These are phyloP conservation scores for Helicocarpus griseus DNA, from an alignment of 2,329 filamentous ascomycete species.

Conservation along the genomic window DNA sequence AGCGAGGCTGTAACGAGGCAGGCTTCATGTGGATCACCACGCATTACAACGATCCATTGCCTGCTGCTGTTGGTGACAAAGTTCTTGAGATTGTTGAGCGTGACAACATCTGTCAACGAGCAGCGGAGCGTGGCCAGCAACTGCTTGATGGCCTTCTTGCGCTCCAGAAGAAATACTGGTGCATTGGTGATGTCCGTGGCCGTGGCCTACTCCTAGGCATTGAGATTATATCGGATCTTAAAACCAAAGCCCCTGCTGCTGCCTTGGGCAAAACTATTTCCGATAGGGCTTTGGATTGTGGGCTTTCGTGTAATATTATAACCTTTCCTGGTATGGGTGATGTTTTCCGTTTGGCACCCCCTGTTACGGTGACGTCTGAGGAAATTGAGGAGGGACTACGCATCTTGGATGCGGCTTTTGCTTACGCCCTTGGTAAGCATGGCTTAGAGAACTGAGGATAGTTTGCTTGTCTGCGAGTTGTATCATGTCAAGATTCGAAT, in stretches of 20 bases:
- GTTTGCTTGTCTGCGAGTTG: no score
- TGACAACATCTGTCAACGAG: constrained; percentile 42
- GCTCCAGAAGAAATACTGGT: constrained; percentile 45
- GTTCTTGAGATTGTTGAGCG: constrained; percentile 52
- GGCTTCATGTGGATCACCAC: constrained; percentile 50
- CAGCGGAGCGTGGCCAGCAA: constrained; percentile 35
- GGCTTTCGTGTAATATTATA: constrained; percentile 49
- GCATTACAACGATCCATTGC: constrained; percentile 53
- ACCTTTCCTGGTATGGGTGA: constrained; percentile 47
- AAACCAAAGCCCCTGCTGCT: constrained; percentile 39
- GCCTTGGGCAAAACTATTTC: constrained; percentile 42
- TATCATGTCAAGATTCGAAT: no score
- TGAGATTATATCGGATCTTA: constrained; percentile 46
- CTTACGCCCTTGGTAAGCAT: constrained; percentile 11
- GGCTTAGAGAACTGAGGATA: not conserved
- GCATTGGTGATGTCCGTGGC: constrained; percentile 53
- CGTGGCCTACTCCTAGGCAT: constrained; percentile 50
- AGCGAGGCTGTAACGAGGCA: constrained; percentile 36
- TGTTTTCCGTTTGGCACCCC: constrained; percentile 51
- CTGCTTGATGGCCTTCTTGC: constrained; percentile 40
- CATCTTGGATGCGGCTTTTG: constrained; percentile 50
- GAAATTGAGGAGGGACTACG: constrained; percentile 43
- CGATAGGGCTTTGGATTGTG: constrained; percentile 41
- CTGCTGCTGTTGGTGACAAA: constrained; percentile 51
- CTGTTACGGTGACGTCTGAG: constrained; percentile 46